These are phyloP conservation scores for Immersiporthe knoxdaviesiana DNA, from an alignment of 2,329 filamentous ascomycete species.

Conservation along the genomic window DNA sequence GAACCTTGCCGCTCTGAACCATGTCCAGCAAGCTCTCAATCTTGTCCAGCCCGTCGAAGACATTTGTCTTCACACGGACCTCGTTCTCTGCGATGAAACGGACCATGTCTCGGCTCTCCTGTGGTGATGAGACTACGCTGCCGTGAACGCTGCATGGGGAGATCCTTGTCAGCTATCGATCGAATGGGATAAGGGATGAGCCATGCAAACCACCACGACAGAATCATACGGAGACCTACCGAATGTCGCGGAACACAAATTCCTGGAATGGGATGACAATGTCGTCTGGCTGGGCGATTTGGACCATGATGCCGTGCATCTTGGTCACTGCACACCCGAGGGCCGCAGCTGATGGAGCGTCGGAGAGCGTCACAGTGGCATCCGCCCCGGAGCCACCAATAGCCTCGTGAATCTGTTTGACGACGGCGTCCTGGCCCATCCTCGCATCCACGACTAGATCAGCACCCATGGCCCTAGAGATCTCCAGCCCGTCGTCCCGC, in stretches of 20 bases:
- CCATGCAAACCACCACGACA: neutral
- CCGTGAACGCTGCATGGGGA: neutral
- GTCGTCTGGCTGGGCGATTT: conserved; percentile 57
- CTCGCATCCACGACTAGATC: conserved; percentile 49
- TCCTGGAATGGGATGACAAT: conserved; percentile 13
- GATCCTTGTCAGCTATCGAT: neutral
- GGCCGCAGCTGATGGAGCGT: conserved; percentile 53
- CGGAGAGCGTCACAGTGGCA: conserved; percentile 57
- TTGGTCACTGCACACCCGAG: conserved; percentile 52
- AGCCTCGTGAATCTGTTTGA: conserved; percentile 49
- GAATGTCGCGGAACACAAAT: conserved; percentile 14
- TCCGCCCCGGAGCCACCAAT: conserved; percentile 55
- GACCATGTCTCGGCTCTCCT: conserved; percentile 52
- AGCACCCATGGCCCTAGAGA: conserved; percentile 43
- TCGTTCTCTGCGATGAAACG: conserved; percentile 48
- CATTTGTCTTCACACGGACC: conserved; percentile 53
- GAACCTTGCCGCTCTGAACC: conserved; percentile 55
- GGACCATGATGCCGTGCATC: conserved; percentile 61
- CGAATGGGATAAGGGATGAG: neutral
- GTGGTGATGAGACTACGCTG: conserved; percentile 40
- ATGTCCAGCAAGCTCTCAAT: conserved; percentile 54
- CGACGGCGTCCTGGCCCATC: conserved; percentile 49
- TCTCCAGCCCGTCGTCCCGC: conserved; percentile 54
- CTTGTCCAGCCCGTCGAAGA: conserved; percentile 55
- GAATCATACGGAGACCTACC: neutral